phyloP scores from a whole-genome alignment of 108 stramenopile genomes.

The Skeletonema grethae region DNA sequence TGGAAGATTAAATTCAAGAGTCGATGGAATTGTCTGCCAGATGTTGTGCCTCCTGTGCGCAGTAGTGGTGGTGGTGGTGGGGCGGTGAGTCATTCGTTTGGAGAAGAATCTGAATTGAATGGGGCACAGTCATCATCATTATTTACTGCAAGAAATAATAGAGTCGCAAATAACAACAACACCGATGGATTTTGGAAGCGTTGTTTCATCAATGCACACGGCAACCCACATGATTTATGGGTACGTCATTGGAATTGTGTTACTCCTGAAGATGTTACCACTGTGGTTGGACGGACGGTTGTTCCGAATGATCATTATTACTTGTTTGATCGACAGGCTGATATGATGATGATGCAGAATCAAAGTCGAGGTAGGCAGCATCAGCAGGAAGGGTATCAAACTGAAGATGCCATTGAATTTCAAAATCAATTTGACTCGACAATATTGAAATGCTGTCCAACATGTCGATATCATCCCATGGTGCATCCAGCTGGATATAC shows the following conservation, averaged over 20 bases:
- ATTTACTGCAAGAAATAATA: too few relatives aligned
- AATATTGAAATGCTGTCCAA: slow-evolving; percentile 26
- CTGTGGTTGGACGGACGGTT: slow-evolving; percentile 48
- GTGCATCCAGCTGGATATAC: slow-evolving; percentile 12
- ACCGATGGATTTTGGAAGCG: slow-evolving; percentile 46
- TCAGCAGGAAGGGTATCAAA: background rate
- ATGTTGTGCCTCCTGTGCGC: background rate
- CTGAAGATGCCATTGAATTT: background rate
- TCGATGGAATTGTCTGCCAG: slow-evolving; percentile 55
- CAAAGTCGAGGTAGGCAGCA: background rate
- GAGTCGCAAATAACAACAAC: too few relatives aligned
- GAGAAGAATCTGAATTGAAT: background rate
- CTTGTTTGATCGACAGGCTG: background rate
- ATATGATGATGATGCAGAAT: background rate
- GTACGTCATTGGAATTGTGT: slow-evolving; percentile 73
- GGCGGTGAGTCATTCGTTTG: background rate
- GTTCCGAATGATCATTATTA: slow-evolving; percentile 20
- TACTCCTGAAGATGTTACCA: slow-evolving; percentile 56
- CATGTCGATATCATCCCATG: slow-evolving; percentile 44
- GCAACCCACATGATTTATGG: slow-evolving; percentile 72
- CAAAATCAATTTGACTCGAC: slow-evolving; percentile 16
- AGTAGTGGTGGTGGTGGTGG: background rate
- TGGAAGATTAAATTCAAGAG: slow-evolving; percentile 56
- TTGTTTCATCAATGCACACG: slow-evolving; percentile 56
- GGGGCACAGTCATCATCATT: too few relatives aligned